Conservation (phyloP, 1,139 yeast genomes). For the Petasospora fabianii region DNA sequence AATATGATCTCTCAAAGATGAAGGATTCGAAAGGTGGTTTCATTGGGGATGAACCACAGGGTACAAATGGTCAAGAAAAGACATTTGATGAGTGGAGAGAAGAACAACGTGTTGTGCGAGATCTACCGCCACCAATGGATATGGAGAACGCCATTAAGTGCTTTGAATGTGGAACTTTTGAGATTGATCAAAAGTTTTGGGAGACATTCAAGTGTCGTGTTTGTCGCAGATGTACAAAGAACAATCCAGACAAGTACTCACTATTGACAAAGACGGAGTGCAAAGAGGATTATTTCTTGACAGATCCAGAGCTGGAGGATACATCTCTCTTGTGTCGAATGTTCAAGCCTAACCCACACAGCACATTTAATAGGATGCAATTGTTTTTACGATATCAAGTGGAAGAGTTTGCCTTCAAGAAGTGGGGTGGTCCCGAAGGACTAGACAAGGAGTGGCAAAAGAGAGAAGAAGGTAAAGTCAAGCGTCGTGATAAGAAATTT, state of each 20-base stretch:
- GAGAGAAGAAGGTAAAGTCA: slow-evolving; percentile 67
- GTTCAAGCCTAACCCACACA: slow-evolving; percentile 93
- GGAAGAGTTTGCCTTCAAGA: slow-evolving; percentile 85
- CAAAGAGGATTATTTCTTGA: slow-evolving; percentile 82
- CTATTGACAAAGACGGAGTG: slow-evolving; percentile 93
- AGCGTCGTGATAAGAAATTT: slow-evolving; percentile 76
- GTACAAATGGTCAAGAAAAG: slow-evolving; percentile 33
- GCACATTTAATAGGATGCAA: slow-evolving; percentile 88
- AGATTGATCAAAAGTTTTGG: slow-evolving; percentile 69
- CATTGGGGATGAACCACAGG: slow-evolving; percentile 38
- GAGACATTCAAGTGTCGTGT: slow-evolving; percentile 70
- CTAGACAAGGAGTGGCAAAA: slow-evolving; percentile 90
- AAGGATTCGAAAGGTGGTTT: slow-evolving; percentile 88
- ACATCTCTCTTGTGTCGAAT: slow-evolving; percentile 62
- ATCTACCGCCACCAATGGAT: slow-evolving; percentile 69
- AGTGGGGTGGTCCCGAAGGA: slow-evolving; percentile 92
- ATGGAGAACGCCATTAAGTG: slow-evolving; percentile 73
- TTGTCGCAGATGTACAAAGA: slow-evolving; percentile 72
- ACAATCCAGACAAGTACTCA: slow-evolving; percentile 82
- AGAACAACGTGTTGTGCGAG: slow-evolving; percentile 50
- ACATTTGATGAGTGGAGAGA: slow-evolving; percentile 77
- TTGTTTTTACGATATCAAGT: slow-evolving; percentile 83
- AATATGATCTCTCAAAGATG: slow-evolving; percentile 88
- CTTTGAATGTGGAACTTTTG: slow-evolving; percentile 72
- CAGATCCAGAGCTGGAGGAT: slow-evolving; percentile 90